Base-by-base conservation (phyloP, 495 filamentous ascomycete species). In the Penicillium paradoxum region DNA sequence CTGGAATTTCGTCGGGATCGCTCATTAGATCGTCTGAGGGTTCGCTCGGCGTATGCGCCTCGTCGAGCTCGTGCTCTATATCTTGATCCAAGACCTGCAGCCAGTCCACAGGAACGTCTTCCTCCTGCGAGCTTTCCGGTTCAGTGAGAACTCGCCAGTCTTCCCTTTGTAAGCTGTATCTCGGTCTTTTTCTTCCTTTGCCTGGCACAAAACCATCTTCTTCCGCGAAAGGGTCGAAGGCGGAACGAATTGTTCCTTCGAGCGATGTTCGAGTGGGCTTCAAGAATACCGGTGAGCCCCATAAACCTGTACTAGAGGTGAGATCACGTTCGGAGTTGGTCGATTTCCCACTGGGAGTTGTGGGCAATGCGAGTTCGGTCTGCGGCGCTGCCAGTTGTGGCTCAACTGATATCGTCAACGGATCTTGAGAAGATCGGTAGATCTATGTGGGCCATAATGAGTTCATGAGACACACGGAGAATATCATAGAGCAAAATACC, bases 221-320 rank as follows among this genome's bases (percentile, higher is more conserved):
- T 29, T 90, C 84, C 6, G 73, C 76, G 48, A 95, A 91, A 14
- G 87, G 83, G 57, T 88, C 82, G 51, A 81, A 80, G 11, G 69
- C 71, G 9, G 78, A 75, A 53, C 83, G 78, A 18, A 83, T 75
- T 0, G 84, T 65, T 1, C 78, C 76, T 0, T 80, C 81, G 51
- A 81, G 82, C 1, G 83, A 87, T 5, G 81, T 65, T 39, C 85
- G 76, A 15, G 76, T 71, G 21, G 84, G 74, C 57, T 83, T 88
- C 17, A 88, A 58, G 55, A 95, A 93, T 7, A 87, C 88, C 5
- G 90, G 90, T 5, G 91, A 93, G 18, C 78, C 72, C 75, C 82
- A 93, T 4, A 62, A 58, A 0, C 53, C 49, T 25, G 50, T 40
- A 9, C 40, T 49, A 34, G 15, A 9, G 24, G 38, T 38, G 17